Evolutionary conservation across 2,329 filamentous ascomycete genomes (phyloP), one percentile per base, ranked within the genome.

Genomic region (Aspergillus quadrilineatus): DNA sequence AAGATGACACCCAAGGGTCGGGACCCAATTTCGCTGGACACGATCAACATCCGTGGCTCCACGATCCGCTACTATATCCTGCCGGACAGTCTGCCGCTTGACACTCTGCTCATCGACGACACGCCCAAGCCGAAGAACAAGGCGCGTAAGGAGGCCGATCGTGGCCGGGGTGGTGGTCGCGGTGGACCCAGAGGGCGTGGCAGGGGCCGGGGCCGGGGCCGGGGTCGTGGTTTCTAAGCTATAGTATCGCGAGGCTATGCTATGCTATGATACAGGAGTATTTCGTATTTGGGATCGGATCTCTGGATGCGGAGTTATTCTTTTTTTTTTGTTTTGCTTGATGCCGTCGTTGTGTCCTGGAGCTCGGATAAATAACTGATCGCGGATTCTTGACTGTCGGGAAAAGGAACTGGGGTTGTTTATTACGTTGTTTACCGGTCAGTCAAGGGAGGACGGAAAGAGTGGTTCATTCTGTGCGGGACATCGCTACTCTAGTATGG

Each of bases 71-170:
- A 97, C 79, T 93, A 89, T 74, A 96, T 99, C 73, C 88, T 99
- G 9, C 94, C 94, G 55, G 94, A 99, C 79, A 94, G 90, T 62
- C 83, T 99, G 69, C 93, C 93, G 39, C 84, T 99, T 63, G 94
- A 99, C 76, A 97, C 93, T 41, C 84, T 99, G 52, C 84, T 99
- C 60, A 92, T 99, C 66, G 94, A 99, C 74, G 94, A 99, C 77
- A 87, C 91, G 69, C 92, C 93, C 50, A 99, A 99, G 82, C 93
- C 94, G 60, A 97, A 97, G 89, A 99, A 99, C 80, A 99, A 99
- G 86, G 93, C 94, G 28, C 86, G 93, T 72, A 99, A 99, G 83
- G 94, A 97, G 79, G 83, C 71, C 42, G 77, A 78, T 51, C 80
- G 87, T 47, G 77, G 80, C 45, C 71, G 79, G 37, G 77, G 77